phyloP scores from a whole-genome alignment of 208 protist genomes.

The Herpetomonas samuelpessoai region DNA sequence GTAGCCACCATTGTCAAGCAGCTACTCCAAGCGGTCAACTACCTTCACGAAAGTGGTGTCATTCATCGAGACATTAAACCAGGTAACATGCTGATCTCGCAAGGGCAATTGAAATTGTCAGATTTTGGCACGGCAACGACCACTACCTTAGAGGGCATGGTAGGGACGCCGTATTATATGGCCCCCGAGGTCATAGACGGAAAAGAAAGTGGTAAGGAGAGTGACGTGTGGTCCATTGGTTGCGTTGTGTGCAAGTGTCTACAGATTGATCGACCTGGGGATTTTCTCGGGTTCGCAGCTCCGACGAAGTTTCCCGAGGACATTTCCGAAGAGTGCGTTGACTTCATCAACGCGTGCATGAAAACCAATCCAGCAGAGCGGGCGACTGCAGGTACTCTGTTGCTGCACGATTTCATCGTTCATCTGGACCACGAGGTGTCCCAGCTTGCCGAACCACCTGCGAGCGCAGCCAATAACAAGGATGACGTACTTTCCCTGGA shows the following conservation, averaged over 20 bases:
- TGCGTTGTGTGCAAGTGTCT: conserved; percentile 58
- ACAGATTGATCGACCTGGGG: conserved; percentile 32
- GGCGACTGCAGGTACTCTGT: conserved; percentile 43
- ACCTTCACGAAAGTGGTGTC: conserved; percentile 69
- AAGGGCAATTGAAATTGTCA: conserved; percentile 68
- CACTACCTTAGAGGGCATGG: conserved; percentile 39
- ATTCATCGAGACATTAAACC: conserved; percentile 89
- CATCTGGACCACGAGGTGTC: conserved; percentile 57
- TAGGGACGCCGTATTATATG: conserved; percentile 69
- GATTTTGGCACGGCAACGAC: conserved; percentile 75
- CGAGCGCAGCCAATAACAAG: conserved; percentile 27
- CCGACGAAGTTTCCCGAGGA: conserved; percentile 45
- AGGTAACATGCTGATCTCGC: conserved; percentile 79
- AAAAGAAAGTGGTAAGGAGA: conserved; percentile 45
- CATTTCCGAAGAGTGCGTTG: conserved; percentile 31
- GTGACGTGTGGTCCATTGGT: conserved; percentile 72
- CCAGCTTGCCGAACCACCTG: conserved; percentile 34
- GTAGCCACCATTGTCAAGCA: conserved; percentile 59
- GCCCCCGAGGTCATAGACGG: conserved; percentile 52
- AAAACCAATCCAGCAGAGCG: conserved; percentile 48
- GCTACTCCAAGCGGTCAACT: conserved; percentile 65
- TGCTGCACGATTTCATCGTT: conserved; percentile 70
- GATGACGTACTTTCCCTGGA: background rate
- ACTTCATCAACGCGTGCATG: conserved; percentile 68
- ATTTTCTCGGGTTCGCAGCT: conserved; percentile 45